Percentiles rank a stretch among this genome's conserved stretches.
Conservation (phyloP, 108 stramenopile species). For the Nitzschia palea region DNA sequence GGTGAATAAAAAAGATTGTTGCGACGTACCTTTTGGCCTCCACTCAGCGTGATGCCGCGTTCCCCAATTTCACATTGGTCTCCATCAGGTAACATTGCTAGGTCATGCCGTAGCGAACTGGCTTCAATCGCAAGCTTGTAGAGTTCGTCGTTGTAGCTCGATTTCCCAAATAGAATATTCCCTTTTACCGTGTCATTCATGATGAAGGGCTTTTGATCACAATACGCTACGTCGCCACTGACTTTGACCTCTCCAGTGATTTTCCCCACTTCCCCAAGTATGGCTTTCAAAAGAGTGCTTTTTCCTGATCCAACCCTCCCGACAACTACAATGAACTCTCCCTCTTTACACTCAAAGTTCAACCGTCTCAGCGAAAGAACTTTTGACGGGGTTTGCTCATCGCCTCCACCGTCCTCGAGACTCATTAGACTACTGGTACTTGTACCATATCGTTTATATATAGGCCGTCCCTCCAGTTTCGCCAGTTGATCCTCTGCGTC, state of each 20-base stretch:
- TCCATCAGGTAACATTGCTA: slow-evolving; percentile 65
- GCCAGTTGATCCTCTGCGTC: slow-evolving; percentile 63
- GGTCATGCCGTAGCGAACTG: slow-evolving; percentile 76
- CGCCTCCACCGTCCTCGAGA: not conserved
- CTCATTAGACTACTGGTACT: not conserved
- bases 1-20: too few relatives aligned
- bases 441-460: slow-evolving; percentile 7
- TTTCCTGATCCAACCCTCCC: slow-evolving; percentile 90
- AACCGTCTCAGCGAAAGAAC: slow-evolving; percentile 59
- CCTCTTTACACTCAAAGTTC: slow-evolving; percentile 49
- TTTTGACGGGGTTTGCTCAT: slow-evolving; percentile 11
- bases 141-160: slow-evolving; percentile 43
- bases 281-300: slow-evolving; percentile 70
- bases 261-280: slow-evolving; percentile 78
- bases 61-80: slow-evolving; percentile 93
- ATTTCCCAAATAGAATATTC: slow-evolving; percentile 41
- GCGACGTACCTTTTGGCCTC: slow-evolving; percentile 75
- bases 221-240: slow-evolving; percentile 50
- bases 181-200: slow-evolving; percentile 82
- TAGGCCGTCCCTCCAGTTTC: not conserved
- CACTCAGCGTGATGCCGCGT: slow-evolving; percentile 81
- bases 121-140: slow-evolving; percentile 68
- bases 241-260: slow-evolving; percentile 51
- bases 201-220: slow-evolving; percentile 87
- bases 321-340: slow-evolving; percentile 85